These are phyloP conservation scores for Monilinia fructigena DNA, from an alignment of 2,329 filamentous ascomycete species.

Conservation along the genomic window DNA sequence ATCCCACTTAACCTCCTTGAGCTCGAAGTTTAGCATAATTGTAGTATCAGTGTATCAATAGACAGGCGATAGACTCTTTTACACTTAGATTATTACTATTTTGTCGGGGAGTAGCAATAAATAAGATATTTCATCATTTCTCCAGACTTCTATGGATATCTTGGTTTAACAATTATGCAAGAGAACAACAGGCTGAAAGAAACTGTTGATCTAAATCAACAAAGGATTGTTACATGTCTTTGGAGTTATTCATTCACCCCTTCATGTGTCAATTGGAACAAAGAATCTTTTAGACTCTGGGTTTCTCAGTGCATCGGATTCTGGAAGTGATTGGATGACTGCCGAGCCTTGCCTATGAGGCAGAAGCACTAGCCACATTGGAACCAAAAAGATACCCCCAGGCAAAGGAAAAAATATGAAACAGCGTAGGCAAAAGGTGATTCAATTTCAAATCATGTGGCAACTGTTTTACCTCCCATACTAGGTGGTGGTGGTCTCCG, in stretches of 20 bases:
- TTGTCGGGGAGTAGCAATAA: background rate
- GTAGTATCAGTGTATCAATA: background rate
- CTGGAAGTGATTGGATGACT: background rate
- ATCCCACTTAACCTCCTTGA: slow-evolving; percentile 1
- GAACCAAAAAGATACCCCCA: background rate
- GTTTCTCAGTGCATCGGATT: background rate
- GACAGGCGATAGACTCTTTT: background rate
- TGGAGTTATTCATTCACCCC: background rate
- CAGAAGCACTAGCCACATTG: background rate
- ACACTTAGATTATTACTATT: background rate
- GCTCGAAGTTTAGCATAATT: slow-evolving; percentile 11
- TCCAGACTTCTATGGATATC: background rate
- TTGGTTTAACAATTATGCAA: background rate
- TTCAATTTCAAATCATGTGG: background rate
- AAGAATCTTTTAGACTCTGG: background rate
- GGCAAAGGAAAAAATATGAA: background rate
- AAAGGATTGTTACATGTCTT: background rate
- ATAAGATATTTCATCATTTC: background rate
- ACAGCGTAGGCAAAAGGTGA: background rate
- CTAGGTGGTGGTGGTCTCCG: slow-evolving; percentile 15
- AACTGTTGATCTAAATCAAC: background rate
- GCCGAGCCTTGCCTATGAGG: background rate
- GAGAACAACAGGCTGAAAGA: background rate
- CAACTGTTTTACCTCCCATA: background rate
- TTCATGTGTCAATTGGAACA: background rate